These are phyloP conservation scores for Neurospora pannonica DNA, from an alignment of 495 filamentous ascomycete genomes.

Conservation along the genomic window DNA sequence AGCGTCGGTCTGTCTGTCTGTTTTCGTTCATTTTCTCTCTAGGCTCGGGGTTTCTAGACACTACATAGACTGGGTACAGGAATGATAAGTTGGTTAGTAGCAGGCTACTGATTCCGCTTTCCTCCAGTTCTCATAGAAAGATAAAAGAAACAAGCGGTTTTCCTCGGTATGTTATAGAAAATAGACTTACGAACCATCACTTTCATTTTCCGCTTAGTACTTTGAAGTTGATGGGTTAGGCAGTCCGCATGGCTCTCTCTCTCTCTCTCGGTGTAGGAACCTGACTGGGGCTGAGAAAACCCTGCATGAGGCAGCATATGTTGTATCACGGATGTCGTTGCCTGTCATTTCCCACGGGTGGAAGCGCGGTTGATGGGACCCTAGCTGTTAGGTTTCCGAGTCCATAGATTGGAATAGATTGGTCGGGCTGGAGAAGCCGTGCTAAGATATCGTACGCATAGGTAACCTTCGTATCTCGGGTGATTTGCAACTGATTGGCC, in stretches of 20 bases:
- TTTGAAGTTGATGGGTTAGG: neutral
- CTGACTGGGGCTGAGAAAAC: neutral
- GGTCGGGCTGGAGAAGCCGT: neutral
- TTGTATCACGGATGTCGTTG: neutral
- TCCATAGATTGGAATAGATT: neutral
- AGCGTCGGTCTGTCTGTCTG: neutral
- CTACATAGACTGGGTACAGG: neutral
- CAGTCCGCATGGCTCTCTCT: neutral
- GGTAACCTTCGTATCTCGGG: neutral
- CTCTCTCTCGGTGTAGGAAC: neutral
- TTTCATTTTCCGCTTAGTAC: neutral
- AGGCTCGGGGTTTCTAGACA: neutral
- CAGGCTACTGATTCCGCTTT: neutral
- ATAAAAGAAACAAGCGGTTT: neutral
- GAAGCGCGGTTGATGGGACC: neutral
- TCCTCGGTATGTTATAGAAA: neutral
- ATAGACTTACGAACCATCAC: neutral
- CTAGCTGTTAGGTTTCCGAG: neutral
- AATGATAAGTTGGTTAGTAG: neutral
- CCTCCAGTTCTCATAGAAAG: neutral
- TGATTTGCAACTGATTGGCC: neutral
- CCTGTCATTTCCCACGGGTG: neutral
- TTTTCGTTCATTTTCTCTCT: neutral
- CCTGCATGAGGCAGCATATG: neutral
- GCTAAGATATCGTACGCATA: neutral